These are phyloP conservation scores for Blepharisma japonicum DNA, from an alignment of 73 alveolate species.

Conservation along the genomic window DNA sequence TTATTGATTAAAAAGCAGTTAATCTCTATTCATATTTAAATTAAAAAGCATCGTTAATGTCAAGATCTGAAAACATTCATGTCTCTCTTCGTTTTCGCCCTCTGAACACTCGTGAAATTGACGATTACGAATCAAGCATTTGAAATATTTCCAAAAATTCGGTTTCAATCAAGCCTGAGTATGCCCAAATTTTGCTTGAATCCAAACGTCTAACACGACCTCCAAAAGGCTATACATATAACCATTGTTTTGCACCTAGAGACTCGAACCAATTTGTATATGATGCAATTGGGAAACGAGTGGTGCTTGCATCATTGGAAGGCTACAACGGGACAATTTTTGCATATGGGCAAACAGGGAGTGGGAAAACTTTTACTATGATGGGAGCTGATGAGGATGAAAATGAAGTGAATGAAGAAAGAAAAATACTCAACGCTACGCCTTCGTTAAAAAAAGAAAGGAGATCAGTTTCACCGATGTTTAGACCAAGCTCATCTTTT, in stretches of 20 bases:
- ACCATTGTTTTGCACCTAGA: constrained; percentile 21
- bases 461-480: not conserved
- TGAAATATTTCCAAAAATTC: not conserved
- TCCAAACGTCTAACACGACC: not conserved
- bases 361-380: constrained; percentile 64
- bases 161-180: constrained; percentile 24
- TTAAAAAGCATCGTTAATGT: constrained; percentile 24
- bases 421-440: not conserved
- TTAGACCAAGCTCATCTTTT: not conserved
- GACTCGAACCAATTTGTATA: constrained; percentile 1
- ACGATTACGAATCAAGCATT: constrained; percentile 11
- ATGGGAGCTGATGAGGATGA: constrained; percentile 36
- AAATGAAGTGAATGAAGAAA: not conserved
- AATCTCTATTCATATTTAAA: no score
- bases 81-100: constrained; percentile 31
- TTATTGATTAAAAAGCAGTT: no score
- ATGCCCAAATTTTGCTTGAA: not conserved
- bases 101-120: constrained; percentile 13
- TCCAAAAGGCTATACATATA: not conserved
- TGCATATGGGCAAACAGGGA: constrained; percentile 62
- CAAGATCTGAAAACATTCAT: constrained; percentile 27
- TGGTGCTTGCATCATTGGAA: constrained; percentile 32
- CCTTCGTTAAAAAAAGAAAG: not conserved
- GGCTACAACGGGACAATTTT: constrained; percentile 56
- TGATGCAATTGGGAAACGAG: not conserved